Base-by-base conservation (phyloP, 2,329 filamentous ascomycete genomes). In the Ophiostoma tasmaniense region DNA sequence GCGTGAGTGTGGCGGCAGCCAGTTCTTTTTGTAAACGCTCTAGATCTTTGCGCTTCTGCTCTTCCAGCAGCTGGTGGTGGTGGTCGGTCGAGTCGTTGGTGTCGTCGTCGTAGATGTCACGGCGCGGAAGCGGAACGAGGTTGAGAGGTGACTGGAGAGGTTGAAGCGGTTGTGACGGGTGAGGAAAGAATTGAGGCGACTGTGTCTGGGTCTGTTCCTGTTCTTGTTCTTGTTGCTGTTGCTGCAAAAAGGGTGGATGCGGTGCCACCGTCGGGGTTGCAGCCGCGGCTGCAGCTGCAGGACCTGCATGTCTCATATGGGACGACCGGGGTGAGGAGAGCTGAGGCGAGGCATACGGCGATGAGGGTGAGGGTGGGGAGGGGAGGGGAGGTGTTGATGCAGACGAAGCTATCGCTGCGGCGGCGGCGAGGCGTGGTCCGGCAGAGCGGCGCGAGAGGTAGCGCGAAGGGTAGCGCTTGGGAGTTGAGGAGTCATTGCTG, bases 41-140 rank as follows among this genome's bases (percentile, higher is more conserved):
- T 28, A 82, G 77, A 71, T 84, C 81, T 67, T 80, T 80, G 73
- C 79, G 81, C 75, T 81, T 82, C 74, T 84, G 81, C 72, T 84
- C 81, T 30, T 80, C 80, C 62, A 83, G 76, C 62, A 82, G 80
- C 70, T 50, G 64, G 17, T 28, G 64, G 70, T 83, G 80, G 67
- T 80, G 77, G 68, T 79, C 81, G 68, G 80, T 80, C 64, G 75
- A 74, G 71, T 80, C 79, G 71, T 78, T 76, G 55, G 73, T 72
- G 65, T 75, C 75, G 66, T 75, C 72, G 50, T 73, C 73, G 67
- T 59, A 62, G 39, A 67, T 25, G 45, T 70, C 66, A 61, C 64
- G 52, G 25, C 66, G 45, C 22, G 72, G 70, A 69, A 70, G 70
- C 67, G 68, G 66, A 65, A 68, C 69, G 33, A 65, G 39, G 30